Conservation (phyloP, 352 stramenopile species). For the Aphanomyces stellatus region DNA sequence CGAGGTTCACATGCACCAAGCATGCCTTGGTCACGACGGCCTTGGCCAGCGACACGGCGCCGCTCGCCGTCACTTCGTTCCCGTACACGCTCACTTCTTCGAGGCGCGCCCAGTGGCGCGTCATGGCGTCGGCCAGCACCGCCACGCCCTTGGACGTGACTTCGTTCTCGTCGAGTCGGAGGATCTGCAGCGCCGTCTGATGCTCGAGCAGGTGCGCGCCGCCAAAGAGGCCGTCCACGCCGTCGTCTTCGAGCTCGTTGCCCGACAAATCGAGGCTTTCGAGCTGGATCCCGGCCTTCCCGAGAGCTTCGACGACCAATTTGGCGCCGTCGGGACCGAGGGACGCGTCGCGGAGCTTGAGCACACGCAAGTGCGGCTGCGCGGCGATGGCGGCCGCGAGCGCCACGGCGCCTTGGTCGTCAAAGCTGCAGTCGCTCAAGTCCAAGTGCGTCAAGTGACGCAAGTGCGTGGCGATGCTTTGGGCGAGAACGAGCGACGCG, state of each 20-base stretch:
- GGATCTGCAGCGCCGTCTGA: slow-evolving; percentile 40
- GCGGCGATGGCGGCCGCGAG: slow-evolving; percentile 61
- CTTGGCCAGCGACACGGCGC: slow-evolving; percentile 48
- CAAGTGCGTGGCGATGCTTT: slow-evolving; percentile 39
- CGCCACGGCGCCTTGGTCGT: slow-evolving; percentile 51
- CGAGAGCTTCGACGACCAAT: slow-evolving; percentile 58
- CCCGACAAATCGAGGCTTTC: slow-evolving; percentile 82
- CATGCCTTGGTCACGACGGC: slow-evolving; percentile 32
- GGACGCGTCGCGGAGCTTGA: slow-evolving; percentile 88
- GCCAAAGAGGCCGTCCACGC: slow-evolving; percentile 5
- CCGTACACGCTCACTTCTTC: slow-evolving; percentile 48
- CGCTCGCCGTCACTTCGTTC: slow-evolving; percentile 73
- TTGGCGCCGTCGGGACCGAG: slow-evolving; percentile 69
- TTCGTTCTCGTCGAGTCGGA: slow-evolving; percentile 79
- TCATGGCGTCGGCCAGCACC: slow-evolving; percentile 27
- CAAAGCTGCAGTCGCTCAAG: slow-evolving; percentile 89
- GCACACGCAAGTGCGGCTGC: slow-evolving; percentile 54
- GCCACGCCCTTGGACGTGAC: slow-evolving; percentile 44
- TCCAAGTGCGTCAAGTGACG: slow-evolving; percentile 70
- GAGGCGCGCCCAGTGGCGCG: slow-evolving; percentile 13
- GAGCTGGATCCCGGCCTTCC: slow-evolving; percentile 51
- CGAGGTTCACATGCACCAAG: slow-evolving; percentile 44
- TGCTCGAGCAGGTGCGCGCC: slow-evolving; percentile 26
- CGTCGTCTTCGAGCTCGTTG: slow-evolving; percentile 80
- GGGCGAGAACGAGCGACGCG: slow-evolving; percentile 41